Evolutionary conservation across 192 early-diverging fungal species (phyloP).

Genomic region (Mortierella claussenii): DNA sequence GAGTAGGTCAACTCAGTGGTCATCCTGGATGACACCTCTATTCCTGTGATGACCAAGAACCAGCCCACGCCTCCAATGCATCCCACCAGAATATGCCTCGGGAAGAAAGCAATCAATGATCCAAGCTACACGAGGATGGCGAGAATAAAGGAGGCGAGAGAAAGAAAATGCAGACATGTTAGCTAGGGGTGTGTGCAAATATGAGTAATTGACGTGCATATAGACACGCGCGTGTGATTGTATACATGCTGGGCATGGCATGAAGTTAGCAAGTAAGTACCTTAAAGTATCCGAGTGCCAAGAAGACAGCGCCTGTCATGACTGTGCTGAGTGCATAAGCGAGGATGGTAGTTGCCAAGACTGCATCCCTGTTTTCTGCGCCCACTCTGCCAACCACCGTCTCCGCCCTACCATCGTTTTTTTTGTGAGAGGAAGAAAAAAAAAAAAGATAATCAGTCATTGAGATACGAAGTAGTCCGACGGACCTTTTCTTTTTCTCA

Average conservation of each 20-base stretch:
- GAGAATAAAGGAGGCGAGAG: no score
- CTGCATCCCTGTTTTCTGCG: slow-evolving; percentile 66
- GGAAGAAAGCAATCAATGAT: slow-evolving; percentile 84
- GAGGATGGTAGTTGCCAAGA: slow-evolving; percentile 91
- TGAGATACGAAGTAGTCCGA: slow-evolving; percentile 10
- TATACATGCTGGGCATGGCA: no score
- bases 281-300: slow-evolving; percentile 84
- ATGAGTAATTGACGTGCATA: no score
- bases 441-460: not conserved
- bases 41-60: slow-evolving; percentile 91
- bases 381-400: slow-evolving; percentile 71
- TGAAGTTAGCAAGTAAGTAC: no score
- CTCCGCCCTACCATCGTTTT: slow-evolving; percentile 59
- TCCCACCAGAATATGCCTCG: slow-evolving; percentile 93
- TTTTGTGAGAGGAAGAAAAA: no score
- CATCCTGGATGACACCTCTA: slow-evolving; percentile 80
- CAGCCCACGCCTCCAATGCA: slow-evolving; percentile 96
- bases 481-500: no score
- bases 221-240: no score
- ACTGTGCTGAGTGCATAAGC: slow-evolving; percentile 90
- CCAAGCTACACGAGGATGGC: slow-evolving; percentile 74
- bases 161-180: no score
- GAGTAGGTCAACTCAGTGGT: slow-evolving; percentile 56
- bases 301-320: slow-evolving; percentile 89
- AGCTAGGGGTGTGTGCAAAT: no score